Evolutionary conservation across 345 rosid genomes (phyloP).

Genomic region (Luvunga scandens): DNA sequence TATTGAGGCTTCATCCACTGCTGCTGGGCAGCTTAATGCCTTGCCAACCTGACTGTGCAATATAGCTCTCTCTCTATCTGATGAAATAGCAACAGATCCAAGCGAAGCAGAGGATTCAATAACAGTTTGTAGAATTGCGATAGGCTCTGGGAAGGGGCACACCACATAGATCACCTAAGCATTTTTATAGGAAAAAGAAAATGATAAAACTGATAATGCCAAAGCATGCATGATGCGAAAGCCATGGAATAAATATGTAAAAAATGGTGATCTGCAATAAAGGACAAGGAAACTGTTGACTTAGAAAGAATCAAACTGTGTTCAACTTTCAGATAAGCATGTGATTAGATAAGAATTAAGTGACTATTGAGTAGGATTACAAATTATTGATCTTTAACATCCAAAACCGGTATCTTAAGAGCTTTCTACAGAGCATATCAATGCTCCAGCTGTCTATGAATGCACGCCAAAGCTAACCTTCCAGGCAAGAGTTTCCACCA

Average conservation of each 20-base stretch:
- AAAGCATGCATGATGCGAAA: neutral
- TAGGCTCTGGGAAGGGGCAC: conserved; percentile 98
- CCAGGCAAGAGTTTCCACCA: neutral
- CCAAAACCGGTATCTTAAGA: neutral
- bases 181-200: conserved; percentile 1
- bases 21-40: conserved; percentile 78
- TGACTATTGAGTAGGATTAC: neutral
- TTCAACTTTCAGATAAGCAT: neutral
- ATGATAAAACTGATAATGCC: conserved; percentile 10
- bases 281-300: neutral
- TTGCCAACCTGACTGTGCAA: conserved; percentile 80
- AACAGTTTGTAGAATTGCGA: conserved; percentile 80
- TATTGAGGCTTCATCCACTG: conserved; percentile 85
- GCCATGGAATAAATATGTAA: neutral
- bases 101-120: conserved; percentile 85
- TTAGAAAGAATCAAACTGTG: neutral
- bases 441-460: too few relatives aligned
- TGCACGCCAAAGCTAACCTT: neutral
- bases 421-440: too few relatives aligned
- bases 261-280: neutral
- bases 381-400: neutral
- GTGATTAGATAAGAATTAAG: neutral
- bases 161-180: conserved; percentile 91
- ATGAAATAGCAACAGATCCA: conserved; percentile 63
- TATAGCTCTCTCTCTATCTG: conserved; percentile 68